phyloP scores from a whole-genome alignment of 176 grass and related monocot species.

The Echinochloa phyllopogon region DNA sequence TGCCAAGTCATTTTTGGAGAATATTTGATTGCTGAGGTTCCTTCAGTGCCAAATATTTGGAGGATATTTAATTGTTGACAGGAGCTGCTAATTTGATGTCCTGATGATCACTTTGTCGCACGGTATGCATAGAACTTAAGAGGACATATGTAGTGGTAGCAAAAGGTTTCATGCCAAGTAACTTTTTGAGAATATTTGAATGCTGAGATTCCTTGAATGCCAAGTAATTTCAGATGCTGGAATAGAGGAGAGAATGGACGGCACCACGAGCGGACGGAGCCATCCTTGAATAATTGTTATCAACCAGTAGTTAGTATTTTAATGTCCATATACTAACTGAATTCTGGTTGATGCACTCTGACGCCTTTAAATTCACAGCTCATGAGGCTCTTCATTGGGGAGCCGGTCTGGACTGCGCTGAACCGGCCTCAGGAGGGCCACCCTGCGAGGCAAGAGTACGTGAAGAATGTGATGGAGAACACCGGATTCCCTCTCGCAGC shows the following conservation, averaged over 20 bases:
- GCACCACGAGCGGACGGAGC: too few species aligned
- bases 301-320: background rate
- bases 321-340: background rate
- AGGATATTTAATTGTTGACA: too few species aligned
- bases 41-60: too few species aligned
- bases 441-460: slow-evolving; percentile 75
- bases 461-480: slow-evolving; percentile 61
- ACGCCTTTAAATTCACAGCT: slow-evolving; percentile 52
- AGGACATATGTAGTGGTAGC: background rate
- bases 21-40: too few species aligned
- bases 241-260: too few species aligned
- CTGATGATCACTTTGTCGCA: too few species aligned
- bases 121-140: too few species aligned
- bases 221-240: background rate
- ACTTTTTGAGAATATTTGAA: background rate
- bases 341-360: background rate
- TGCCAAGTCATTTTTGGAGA: too few species aligned
- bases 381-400: slow-evolving; percentile 86
- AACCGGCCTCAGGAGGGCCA: slow-evolving; percentile 90
- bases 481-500: slow-evolving; percentile 69
- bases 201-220: background rate
- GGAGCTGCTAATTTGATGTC: too few species aligned
- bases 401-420: slow-evolving; percentile 76
- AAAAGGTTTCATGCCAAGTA: background rate
- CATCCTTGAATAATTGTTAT: background rate